phyloP scores from a whole-genome alignment of 306 rosid genomes.

The Trifolium pratense region DNA sequence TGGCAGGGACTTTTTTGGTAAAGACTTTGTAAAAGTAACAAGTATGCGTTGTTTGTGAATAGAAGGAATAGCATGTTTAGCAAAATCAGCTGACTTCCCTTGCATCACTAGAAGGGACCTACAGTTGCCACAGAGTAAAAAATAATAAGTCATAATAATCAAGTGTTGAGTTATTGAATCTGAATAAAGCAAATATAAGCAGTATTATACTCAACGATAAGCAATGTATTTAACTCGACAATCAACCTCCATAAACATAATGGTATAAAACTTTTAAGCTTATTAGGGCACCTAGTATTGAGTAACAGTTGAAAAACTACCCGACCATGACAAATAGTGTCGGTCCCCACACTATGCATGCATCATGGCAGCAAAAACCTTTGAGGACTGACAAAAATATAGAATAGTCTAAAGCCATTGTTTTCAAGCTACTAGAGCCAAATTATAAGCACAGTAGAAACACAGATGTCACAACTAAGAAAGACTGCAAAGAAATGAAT shows the following conservation, averaged over 20 bases:
- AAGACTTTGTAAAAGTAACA: conserved; percentile 75
- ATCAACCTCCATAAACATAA: background rate
- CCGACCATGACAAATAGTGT: background rate
- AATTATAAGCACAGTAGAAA: background rate
- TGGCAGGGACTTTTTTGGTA: conserved; percentile 58
- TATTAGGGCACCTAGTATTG: background rate
- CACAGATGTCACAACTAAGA: background rate
- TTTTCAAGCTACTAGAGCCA: background rate
- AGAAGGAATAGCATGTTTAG: conserved; percentile 84
- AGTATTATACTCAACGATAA: background rate
- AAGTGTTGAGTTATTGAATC: background rate
- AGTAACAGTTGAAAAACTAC: background rate
- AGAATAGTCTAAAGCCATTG: background rate
- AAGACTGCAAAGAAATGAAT: background rate
- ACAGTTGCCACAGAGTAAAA: conserved; percentile 35
- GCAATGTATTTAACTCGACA: background rate
- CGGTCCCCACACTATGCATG: background rate
- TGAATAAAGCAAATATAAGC: background rate
- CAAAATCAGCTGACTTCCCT: conserved; percentile 78
- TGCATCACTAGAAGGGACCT: conserved; percentile 77
- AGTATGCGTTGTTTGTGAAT: conserved; percentile 78
- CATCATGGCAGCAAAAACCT: background rate
- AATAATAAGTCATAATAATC: background rate
- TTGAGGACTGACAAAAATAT: background rate
- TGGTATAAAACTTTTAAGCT: background rate